Percentiles rank a stretch among this genome's conserved stretches.
Conservation (phyloP, 305 asterid species). For the Plantago rigida region DNA sequence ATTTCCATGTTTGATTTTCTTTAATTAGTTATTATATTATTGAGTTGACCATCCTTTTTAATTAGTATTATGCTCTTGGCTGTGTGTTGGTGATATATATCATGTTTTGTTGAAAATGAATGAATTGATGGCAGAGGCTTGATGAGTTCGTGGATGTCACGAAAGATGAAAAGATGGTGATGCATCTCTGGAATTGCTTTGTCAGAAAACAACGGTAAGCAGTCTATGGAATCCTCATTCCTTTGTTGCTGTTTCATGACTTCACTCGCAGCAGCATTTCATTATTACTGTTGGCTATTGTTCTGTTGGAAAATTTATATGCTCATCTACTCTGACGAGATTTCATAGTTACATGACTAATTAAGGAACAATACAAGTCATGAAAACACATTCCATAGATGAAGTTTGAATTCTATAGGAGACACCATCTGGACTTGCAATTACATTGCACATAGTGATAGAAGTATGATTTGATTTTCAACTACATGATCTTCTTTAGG, state of each 20-base stretch:
- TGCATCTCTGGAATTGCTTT: slow-evolving; percentile 99
- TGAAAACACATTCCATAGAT: neutral
- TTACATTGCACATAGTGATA: neutral
- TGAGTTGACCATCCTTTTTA: no score
- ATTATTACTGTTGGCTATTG: neutral
- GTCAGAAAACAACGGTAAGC: slow-evolving; percentile 87
- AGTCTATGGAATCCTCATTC: slow-evolving; percentile 9
- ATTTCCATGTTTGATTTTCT: no score
- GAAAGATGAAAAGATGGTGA: slow-evolving; percentile 80
- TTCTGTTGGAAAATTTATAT: no score
- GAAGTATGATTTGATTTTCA: neutral
- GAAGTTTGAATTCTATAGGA: neutral
- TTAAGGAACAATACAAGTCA: no score
- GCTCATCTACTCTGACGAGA: no score
- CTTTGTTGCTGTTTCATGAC: slow-evolving; percentile 7
- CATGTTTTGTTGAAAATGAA: slow-evolving; percentile 6
- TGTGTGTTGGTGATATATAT: slow-evolving; percentile 22
- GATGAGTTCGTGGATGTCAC: slow-evolving; percentile 98
- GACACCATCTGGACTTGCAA: neutral
- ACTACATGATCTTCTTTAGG: neutral
- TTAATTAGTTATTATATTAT: no score
- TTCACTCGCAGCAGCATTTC: slow-evolving; percentile 18
- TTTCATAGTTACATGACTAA: no score
- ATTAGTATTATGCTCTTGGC: slow-evolving; percentile 6
- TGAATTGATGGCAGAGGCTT: slow-evolving; percentile 64